A percentile compares a stretch with the other conserved stretches of the same genome.
phyloP scores from a whole-genome alignment of 345 rosid genomes.

The Arabidopsis thaliana region DNA sequence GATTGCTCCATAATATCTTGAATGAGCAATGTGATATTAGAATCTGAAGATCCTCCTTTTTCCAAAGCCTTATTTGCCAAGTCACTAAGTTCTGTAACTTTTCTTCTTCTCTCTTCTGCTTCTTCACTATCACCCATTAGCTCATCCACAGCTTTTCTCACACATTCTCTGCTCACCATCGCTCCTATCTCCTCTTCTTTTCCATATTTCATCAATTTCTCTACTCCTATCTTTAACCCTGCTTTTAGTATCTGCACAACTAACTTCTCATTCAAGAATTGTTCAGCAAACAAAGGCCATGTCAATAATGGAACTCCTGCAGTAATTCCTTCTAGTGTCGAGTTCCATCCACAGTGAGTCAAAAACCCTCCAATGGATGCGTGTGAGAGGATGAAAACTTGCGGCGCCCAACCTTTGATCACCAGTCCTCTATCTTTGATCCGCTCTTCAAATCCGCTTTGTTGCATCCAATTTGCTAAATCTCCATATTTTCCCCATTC shows the following conservation, averaged over 20 bases:
- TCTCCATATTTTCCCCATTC: conserved; percentile 30
- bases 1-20: conserved; percentile 42
- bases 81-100: conserved; percentile 44
- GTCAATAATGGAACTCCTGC: conserved; percentile 49
- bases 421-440: conserved; percentile 52
- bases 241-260: conserved; percentile 39
- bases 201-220: conserved; percentile 15
- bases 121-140: conserved; percentile 44
- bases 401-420: conserved; percentile 66
- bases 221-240: conserved; percentile 48
- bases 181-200: conserved; percentile 43
- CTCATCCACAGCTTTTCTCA: conserved; percentile 42
- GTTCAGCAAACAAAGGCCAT: conserved; percentile 45
- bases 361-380: conserved; percentile 54
- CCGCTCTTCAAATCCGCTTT: conserved; percentile 51
- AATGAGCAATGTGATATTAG: conserved; percentile 37
- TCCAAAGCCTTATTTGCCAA: conserved; percentile 47
- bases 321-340: conserved; percentile 54
- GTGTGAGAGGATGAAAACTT: conserved; percentile 58
- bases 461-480: conserved; percentile 49
- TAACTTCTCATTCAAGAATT: conserved; percentile 43
- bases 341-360: conserved; percentile 74
- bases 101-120: conserved; percentile 45
- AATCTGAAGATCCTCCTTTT: conserved; percentile 48
- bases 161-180: conserved; percentile 36